phyloP scores from a whole-genome alignment of 768 basidiomycete species.

The Rhizopogon vinicolor region DNA sequence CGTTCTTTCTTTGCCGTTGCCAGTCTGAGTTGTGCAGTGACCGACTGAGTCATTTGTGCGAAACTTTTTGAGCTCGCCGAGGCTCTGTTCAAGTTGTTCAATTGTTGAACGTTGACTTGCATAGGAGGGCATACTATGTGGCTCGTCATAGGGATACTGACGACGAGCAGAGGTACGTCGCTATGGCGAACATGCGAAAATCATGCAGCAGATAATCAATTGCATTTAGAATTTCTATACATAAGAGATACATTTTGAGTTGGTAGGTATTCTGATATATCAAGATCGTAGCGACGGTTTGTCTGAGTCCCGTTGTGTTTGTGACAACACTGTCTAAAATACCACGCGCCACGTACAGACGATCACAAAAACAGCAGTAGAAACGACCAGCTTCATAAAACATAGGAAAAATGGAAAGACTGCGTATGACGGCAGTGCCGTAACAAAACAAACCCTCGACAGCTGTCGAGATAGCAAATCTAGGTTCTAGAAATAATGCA shows the following conservation, averaged over 20 bases:
- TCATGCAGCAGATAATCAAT: neutral
- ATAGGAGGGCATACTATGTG: too few species aligned
- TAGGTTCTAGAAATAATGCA: neutral
- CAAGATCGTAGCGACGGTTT: neutral
- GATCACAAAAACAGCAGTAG: neutral
- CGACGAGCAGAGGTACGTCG: too few species aligned
- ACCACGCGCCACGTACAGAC: neutral
- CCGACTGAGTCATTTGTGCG: too few species aligned
- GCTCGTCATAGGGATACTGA: too few species aligned
- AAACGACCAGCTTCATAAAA: neutral
- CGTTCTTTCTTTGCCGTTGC: too few species aligned
- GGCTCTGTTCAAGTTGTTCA: too few species aligned
- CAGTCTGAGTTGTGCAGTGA: too few species aligned
- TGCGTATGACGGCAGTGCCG: neutral
- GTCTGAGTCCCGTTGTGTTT: neutral
- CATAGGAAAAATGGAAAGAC: neutral
- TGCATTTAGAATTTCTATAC: slow-evolving; percentile 1
- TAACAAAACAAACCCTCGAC: neutral
- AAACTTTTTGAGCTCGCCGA: too few species aligned
- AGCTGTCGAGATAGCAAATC: neutral
- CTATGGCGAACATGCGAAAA: too few species aligned
- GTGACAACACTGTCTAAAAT: neutral
- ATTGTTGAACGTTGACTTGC: too few species aligned
- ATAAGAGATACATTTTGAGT: slow-evolving; percentile 12
- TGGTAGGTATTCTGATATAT: slow-evolving; percentile 1